These are phyloP conservation scores for Zarea fungicola DNA, from an alignment of 2,329 filamentous ascomycete genomes.

Conservation along the genomic window DNA sequence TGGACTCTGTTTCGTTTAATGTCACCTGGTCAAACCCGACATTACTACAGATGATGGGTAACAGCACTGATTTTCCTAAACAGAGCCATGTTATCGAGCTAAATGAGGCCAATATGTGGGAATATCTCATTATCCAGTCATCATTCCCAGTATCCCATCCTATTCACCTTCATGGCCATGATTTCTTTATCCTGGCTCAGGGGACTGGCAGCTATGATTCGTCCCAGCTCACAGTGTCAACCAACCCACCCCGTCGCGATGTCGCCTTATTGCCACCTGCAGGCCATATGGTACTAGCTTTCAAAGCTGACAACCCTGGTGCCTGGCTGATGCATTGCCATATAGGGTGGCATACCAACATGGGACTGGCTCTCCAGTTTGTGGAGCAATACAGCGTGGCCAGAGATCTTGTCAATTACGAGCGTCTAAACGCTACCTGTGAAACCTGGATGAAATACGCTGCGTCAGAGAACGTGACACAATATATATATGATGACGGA, in stretches of 20 bases:
- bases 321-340: constrained; percentile 61
- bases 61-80: background rate
- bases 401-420: background rate
- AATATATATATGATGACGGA: background rate
- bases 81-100: background rate
- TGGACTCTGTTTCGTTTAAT: background rate
- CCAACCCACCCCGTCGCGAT: constrained; percentile 48
- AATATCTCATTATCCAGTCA: constrained; percentile 17
- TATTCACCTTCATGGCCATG: constrained; percentile 21
- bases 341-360: constrained; percentile 54
- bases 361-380: background rate
- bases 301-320: constrained; percentile 31
- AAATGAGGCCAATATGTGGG: constrained; percentile 16
- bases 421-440: background rate
- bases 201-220: constrained; percentile 15
- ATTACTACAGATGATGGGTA: background rate
- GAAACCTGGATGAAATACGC: background rate
- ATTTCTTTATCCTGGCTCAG: constrained; percentile 18
- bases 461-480: background rate
- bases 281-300: constrained; percentile 45
- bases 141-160: constrained; percentile 16
- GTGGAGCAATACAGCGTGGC: background rate
- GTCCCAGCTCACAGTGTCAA: background rate
- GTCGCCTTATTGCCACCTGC: constrained; percentile 40
- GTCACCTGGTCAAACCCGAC: background rate